These are phyloP conservation scores for Quercus robur DNA, from an alignment of 306 rosid genomes.

Conservation along the genomic window DNA sequence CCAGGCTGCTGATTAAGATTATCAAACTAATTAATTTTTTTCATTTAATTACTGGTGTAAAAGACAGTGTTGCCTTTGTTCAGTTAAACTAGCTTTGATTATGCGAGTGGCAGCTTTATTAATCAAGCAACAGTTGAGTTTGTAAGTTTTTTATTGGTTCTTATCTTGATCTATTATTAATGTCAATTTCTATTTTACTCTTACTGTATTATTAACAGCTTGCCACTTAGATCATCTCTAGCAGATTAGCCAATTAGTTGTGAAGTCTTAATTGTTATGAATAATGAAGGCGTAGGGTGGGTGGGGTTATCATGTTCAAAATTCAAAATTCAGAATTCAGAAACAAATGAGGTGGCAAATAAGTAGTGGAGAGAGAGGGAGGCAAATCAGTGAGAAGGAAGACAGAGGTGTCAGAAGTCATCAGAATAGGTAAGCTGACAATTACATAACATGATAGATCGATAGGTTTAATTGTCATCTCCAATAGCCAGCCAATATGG, in stretches of 20 bases:
- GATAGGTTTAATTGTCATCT: conserved; percentile 24
- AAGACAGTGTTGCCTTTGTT: not conserved
- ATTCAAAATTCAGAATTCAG: not conserved
- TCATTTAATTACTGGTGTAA: not conserved
- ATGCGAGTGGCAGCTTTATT: not conserved
- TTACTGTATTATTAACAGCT: too few species aligned
- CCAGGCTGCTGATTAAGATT: too few species aligned
- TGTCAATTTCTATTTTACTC: too few species aligned
- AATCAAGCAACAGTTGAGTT: too few species aligned
- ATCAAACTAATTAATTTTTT: too few species aligned
- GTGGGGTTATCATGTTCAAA: not conserved
- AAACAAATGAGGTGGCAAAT: conserved; percentile 10
- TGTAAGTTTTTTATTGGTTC: too few species aligned
- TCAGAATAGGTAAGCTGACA: conserved; percentile 15
- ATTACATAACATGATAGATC: conserved; percentile 2
- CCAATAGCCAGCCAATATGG: conserved; percentile 23
- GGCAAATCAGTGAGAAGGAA: not conserved
- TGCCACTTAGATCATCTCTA: too few species aligned
- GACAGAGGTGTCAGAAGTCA: conserved; percentile 27
- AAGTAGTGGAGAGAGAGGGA: conserved; percentile 1
- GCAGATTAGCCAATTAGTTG: too few species aligned
- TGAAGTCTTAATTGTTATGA: too few species aligned
- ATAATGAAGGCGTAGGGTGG: too few species aligned
- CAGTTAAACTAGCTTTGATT: not conserved
- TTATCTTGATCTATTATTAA: too few species aligned